A percentile compares a stretch with the other conserved stretches of the same genome.
Conservation (phyloP, 768 basidiomycete species). For the Tricholoma flavovirens region DNA sequence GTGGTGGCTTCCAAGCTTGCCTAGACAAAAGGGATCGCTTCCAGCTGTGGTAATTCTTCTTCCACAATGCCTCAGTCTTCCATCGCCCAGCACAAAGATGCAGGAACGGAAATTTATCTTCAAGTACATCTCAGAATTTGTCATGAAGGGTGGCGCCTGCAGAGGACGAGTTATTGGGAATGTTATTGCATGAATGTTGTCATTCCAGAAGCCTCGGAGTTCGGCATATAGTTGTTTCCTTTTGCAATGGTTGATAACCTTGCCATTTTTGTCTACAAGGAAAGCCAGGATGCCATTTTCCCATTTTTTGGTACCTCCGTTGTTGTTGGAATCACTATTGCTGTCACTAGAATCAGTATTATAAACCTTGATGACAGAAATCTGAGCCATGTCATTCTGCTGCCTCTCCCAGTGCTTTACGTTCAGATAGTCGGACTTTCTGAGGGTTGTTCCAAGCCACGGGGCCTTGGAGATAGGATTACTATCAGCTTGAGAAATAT, state of each 20-base stretch:
- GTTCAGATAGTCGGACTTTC: neutral
- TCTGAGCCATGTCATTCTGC: neutral
- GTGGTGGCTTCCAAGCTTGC: neutral
- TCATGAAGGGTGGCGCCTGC: neutral
- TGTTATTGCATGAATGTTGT: neutral
- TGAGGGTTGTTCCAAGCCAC: neutral
- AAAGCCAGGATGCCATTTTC: neutral
- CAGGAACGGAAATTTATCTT: neutral
- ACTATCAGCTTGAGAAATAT: neutral
- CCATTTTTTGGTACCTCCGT: neutral
- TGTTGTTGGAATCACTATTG: neutral
- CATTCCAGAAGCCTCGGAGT: neutral
- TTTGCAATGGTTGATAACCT: neutral
- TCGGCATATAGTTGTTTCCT: neutral
- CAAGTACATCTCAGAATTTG: neutral
- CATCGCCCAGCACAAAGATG: neutral
- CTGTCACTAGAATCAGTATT: neutral
- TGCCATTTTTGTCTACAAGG: neutral
- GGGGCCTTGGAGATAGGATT: neutral
- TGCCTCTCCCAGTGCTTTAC: neutral
- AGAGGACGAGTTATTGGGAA: neutral
- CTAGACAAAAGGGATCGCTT: neutral
- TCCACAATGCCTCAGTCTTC: neutral
- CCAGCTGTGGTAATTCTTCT: conserved; percentile 1
- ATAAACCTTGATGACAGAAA: neutral